Conservation (phyloP, 2,329 filamentous ascomycete genomes). For the Albifimbria verrucaria region DNA sequence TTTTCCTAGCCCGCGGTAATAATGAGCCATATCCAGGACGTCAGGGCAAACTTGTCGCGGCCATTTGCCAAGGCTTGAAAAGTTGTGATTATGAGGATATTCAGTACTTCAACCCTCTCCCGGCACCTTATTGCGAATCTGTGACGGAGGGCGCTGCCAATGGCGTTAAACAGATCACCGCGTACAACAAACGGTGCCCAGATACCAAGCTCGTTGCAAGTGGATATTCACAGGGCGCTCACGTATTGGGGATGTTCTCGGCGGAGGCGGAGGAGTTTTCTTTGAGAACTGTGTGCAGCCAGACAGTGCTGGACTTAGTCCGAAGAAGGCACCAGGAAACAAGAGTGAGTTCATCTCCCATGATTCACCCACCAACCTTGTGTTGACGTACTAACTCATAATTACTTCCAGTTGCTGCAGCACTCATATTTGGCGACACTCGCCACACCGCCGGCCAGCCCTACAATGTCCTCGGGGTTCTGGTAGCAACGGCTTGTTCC, state of each 20-base stretch:
- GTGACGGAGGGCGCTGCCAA: slow-evolving; percentile 31
- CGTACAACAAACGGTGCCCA: slow-evolving; percentile 37
- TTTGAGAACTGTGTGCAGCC: slow-evolving; percentile 26
- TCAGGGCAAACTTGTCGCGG: slow-evolving; percentile 20
- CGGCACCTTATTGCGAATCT: slow-evolving; percentile 30
- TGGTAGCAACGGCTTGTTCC: slow-evolving; percentile 19
- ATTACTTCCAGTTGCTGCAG: slow-evolving; percentile 22
- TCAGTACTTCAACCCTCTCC: slow-evolving; percentile 23
- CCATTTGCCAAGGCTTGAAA: slow-evolving; percentile 21
- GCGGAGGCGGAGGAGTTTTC: slow-evolving; percentile 30
- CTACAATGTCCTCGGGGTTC: slow-evolving; percentile 29
- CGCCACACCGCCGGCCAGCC: slow-evolving; percentile 30
- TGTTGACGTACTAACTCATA: background rate
- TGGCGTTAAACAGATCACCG: slow-evolving; percentile 32
- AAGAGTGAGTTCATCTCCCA: slow-evolving; percentile 29
- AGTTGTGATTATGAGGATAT: slow-evolving; percentile 31
- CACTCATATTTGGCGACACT: slow-evolving; percentile 29
- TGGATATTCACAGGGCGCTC: slow-evolving; percentile 38
- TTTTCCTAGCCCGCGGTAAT: slow-evolving; percentile 25
- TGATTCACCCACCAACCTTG: no score
- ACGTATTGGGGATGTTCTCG: slow-evolving; percentile 34
- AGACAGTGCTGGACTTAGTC: slow-evolving; percentile 20
- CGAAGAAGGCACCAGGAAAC: slow-evolving; percentile 23
- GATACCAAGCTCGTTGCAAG: slow-evolving; percentile 35
- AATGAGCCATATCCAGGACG: slow-evolving; percentile 27